Conservation (phyloP, 2,329 filamentous ascomycete genomes). For the Aspergillus arachidicola region DNA sequence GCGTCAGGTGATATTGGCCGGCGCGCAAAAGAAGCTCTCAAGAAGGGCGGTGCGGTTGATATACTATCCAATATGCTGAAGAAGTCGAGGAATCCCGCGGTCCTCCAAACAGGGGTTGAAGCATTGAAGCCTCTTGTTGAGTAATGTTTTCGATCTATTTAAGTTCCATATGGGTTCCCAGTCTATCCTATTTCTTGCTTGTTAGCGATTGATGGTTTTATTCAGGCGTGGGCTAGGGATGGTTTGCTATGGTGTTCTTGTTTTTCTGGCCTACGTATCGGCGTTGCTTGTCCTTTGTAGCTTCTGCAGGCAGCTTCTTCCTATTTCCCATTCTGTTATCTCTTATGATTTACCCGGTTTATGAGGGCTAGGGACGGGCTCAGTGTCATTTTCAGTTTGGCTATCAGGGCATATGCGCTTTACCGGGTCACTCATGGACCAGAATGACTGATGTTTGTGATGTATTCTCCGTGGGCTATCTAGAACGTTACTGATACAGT, state of each 20-base stretch:
- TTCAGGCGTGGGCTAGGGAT: slow-evolving; percentile 1
- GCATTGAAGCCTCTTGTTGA: slow-evolving; percentile 70
- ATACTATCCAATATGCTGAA: slow-evolving; percentile 70
- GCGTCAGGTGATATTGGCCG: slow-evolving; percentile 67
- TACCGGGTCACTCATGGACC: slow-evolving; percentile 1
- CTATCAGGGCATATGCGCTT: not conserved
- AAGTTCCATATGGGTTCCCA: slow-evolving; percentile 11
- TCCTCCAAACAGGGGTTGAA: slow-evolving; percentile 71
- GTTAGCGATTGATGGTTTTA: slow-evolving; percentile 12
- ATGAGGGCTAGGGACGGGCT: not conserved
- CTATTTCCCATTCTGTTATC: not conserved
- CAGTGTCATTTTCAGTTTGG: slow-evolving; percentile 2
- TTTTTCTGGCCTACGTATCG: not conserved
- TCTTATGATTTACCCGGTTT: not conserved
- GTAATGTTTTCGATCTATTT: slow-evolving; percentile 13
- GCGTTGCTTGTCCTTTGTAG: not conserved
- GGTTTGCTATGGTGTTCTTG: slow-evolving; percentile 3
- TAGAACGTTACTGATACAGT: not conserved
- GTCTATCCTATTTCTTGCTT: slow-evolving; percentile 14
- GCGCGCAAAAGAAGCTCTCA: slow-evolving; percentile 62
- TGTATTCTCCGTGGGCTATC: not conserved
- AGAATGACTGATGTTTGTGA: slow-evolving; percentile 2
- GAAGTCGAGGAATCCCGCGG: slow-evolving; percentile 67
- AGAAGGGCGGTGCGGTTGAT: slow-evolving; percentile 65
- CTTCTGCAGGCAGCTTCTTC: slow-evolving; percentile 3